Base-by-base conservation (phyloP, 176 grass and related monocot genomes). In the Cenchrus fungigraminus region DNA sequence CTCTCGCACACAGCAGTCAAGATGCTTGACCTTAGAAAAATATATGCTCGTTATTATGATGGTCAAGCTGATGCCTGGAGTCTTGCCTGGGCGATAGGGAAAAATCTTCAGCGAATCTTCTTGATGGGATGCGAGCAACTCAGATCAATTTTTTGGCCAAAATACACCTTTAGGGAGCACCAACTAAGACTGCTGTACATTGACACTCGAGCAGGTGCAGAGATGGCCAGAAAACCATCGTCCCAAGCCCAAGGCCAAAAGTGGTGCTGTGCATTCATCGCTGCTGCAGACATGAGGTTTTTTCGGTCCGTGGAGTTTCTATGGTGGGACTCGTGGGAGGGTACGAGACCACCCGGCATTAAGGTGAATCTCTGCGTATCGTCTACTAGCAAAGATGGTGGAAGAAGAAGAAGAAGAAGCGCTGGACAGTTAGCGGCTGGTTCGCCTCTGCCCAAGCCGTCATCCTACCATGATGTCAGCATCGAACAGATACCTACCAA, bases 131-230 rank as follows among this genome's bases (percentile, higher is more conserved):
- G 82, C 37, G 0, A 16, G 31, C 11, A 65, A 17, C 82, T 75
- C 0, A 4, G 3, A 4, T 8, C 45, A 0, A 55, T 84, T 54
- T 5, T 50, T 4, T 84, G 71, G 82, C 82, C 46, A 6, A 0
- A 19, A 45, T 0, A 8, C 31, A 32, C 31, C 31, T 32, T 1
- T 0, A 5, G 9, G 1, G 2, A 55, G 40, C 19, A 3, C 17
- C 29, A 40, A 19, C 49, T 75, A 20, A 75, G 52, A 8, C 16
- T 75, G 50, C 4, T 79, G n/a, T 49, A 43, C 58, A 79, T 79
- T 5, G 76, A 79, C 58, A 79, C 58, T 11, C 57, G 58, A 64
- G 58, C 20, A 49, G 19, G 37, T 3, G 42, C 14, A 47, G 43
- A 10, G 8, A 9, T 58, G 5, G 6, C 56, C 56, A 5, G 3